phyloP scores from a whole-genome alignment of 305 asterid genomes.

The Solanum hybrid region DNA sequence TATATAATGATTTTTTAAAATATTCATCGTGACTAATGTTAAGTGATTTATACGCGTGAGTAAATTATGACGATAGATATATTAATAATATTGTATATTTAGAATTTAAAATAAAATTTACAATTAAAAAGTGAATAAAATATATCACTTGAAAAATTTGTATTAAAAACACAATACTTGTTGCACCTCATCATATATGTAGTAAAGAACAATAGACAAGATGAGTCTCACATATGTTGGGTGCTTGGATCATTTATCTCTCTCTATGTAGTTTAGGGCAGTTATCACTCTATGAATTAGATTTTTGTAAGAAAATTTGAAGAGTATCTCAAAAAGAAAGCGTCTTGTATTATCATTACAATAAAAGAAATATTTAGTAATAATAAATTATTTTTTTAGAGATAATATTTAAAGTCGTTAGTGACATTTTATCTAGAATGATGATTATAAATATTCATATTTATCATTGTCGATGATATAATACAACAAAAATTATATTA shows the following conservation, averaged over 20 bases:
- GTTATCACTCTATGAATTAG: neutral
- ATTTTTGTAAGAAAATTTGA: neutral
- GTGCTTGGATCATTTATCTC: neutral
- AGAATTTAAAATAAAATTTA: too few species aligned
- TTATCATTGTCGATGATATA: neutral
- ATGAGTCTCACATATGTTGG: neutral
- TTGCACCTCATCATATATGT: neutral
- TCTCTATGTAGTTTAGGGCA: neutral
- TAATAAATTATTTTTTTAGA: too few species aligned
- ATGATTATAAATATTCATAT: neutral
- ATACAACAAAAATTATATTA: neutral
- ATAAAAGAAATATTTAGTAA: too few species aligned
- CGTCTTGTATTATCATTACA: too few species aligned
- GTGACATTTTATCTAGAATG: neutral
- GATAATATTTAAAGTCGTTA: neutral
- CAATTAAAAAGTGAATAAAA: neutral
- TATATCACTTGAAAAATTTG: neutral
- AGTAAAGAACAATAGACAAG: neutral
- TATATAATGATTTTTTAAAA: neutral
- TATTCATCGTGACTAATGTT: neutral
- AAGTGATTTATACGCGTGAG: rapidly evolving
- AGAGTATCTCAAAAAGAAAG: too few species aligned
- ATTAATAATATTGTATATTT: too few species aligned
- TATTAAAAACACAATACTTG: neutral
- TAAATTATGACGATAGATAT: neutral